Evolutionary conservation across 371 early-diverging fungal genomes (phyloP).

Genomic region (Mortierella polycephala): DNA sequence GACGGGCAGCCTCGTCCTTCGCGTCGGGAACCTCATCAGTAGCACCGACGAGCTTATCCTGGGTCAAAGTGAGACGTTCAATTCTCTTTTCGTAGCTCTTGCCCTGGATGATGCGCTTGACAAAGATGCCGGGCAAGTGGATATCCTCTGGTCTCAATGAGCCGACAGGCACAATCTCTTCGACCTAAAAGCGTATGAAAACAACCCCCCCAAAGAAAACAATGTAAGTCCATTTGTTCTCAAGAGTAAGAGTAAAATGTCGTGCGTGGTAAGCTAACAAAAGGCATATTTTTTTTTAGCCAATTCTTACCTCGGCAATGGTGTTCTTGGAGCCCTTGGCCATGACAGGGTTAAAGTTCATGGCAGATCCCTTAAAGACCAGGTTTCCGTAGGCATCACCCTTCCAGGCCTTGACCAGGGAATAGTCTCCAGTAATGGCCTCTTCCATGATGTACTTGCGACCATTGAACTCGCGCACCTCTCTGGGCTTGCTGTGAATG

Average conservation of each 20-base stretch:
- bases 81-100: constrained; percentile 74
- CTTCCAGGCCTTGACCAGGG: constrained; percentile 81
- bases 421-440: constrained; percentile 74
- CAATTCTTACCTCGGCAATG: constrained; percentile 68
- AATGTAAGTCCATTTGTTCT: no score
- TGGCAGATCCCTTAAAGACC: constrained; percentile 69
- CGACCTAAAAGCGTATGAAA: constrained; percentile 53
- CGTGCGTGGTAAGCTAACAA: no score
- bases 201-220: no score
- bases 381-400: constrained; percentile 77
- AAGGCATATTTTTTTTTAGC: background rate
- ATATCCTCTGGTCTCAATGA: constrained; percentile 70
- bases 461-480: constrained; percentile 67
- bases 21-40: constrained; percentile 21
- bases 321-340: constrained; percentile 69
- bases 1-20: constrained; percentile 55
- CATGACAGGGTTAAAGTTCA: constrained; percentile 78
- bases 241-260: background rate
- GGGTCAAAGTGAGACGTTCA: constrained; percentile 64
- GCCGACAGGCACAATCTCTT: constrained; percentile 79
- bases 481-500: constrained; percentile 62
- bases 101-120: constrained; percentile 72
- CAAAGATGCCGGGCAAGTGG: constrained; percentile 75
- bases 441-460: constrained; percentile 76
- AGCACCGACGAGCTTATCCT: constrained; percentile 34